Evolutionary conservation across 306 rosid species (phyloP).

Genomic region (Prunus armeniaca): DNA sequence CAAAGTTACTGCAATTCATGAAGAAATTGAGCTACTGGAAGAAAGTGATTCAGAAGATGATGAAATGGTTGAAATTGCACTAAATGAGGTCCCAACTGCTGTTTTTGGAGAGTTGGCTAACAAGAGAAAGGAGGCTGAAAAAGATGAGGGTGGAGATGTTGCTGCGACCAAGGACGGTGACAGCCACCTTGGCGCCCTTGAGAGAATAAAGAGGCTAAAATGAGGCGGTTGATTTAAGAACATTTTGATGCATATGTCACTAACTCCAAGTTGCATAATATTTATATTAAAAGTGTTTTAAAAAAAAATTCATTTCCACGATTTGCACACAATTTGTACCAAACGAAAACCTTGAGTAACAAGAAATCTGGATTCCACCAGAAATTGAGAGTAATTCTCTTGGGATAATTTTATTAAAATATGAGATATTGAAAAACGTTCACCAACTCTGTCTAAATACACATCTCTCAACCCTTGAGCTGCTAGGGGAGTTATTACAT

Average conservation of each 20-base stretch:
- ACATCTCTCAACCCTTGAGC: too few relatives aligned
- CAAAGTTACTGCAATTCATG: constrained; percentile 40
- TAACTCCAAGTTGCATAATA: not conserved
- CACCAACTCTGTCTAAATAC: too few relatives aligned
- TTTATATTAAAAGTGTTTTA: too few relatives aligned
- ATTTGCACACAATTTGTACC: too few relatives aligned
- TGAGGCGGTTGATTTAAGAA: constrained; percentile 27
- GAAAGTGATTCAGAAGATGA: constrained; percentile 80
- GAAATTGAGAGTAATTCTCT: too few relatives aligned
- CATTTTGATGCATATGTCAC: not conserved
- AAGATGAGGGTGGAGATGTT: constrained; percentile 28
- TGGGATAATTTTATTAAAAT: too few relatives aligned
- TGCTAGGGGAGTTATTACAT: too few relatives aligned
- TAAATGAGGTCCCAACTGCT: constrained; percentile 80
- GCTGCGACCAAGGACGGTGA: constrained; percentile 41
- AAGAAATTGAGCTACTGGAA: constrained; percentile 81
- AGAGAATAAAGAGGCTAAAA: constrained; percentile 76
- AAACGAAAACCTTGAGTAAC: too few relatives aligned
- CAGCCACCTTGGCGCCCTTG: constrained; percentile 79
- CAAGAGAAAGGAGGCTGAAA: constrained; percentile 57
- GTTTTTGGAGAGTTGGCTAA: constrained; percentile 81
- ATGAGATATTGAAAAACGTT: too few relatives aligned
- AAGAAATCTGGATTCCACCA: too few relatives aligned
- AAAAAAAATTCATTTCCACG: too few relatives aligned
- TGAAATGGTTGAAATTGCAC: constrained; percentile 67